Conservation (phyloP, 148 eudicot species). For the Rheum nobile region DNA sequence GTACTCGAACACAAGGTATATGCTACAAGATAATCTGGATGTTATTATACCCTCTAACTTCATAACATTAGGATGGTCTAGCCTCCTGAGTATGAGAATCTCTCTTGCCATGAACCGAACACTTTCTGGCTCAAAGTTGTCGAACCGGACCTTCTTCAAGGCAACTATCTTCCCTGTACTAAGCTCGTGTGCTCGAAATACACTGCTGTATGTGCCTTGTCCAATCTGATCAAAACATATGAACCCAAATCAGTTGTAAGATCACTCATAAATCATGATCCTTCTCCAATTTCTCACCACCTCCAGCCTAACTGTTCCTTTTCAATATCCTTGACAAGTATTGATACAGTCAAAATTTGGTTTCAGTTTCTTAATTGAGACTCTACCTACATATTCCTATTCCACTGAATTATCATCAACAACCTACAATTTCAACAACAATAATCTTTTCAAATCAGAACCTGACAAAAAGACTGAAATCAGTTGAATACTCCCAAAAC, state of each 20-base stretch:
- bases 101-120: slow-evolving; percentile 92
- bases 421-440: slow-evolving; percentile 38
- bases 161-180: slow-evolving; percentile 72
- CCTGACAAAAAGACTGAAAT: not conserved
- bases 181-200: slow-evolving; percentile 65
- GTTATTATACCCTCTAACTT: slow-evolving; percentile 82
- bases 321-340: not conserved
- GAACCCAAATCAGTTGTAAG: not conserved
- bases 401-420: too few species aligned
- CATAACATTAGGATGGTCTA: slow-evolving; percentile 78
- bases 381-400: not conserved
- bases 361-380: not conserved
- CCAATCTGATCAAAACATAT: slow-evolving; percentile 41
- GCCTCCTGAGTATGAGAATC: slow-evolving; percentile 67
- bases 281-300: not conserved
- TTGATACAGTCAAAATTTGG: not conserved
- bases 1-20: slow-evolving; percentile 89
- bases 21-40: slow-evolving; percentile 62
- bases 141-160: slow-evolving; percentile 81
- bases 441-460: slow-evolving; percentile 27
- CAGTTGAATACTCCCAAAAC: not conserved
- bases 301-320: not conserved
- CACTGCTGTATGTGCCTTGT: slow-evolving; percentile 86
- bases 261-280: not conserved
- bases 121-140: slow-evolving; percentile 87